phyloP scores from a whole-genome alignment of 1,284 basidiomycete species.

The Cutaneotrichosporon arboriforme region DNA sequence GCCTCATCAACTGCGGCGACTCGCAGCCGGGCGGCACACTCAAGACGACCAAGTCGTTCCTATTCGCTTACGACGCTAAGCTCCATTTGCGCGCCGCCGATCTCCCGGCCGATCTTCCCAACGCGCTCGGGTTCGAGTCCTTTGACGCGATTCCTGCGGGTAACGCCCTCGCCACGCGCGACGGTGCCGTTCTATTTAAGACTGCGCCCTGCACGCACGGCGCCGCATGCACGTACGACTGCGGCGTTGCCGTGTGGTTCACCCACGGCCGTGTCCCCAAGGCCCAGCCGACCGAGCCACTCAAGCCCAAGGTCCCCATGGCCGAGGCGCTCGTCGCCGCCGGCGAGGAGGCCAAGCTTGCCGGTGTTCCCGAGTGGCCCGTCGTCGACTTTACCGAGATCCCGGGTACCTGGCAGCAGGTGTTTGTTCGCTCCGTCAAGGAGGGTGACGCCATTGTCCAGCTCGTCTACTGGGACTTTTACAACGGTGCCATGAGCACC shows the following conservation, averaged over 20 bases:
- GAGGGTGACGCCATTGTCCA: conserved; percentile 35
- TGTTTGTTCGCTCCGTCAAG: conserved; percentile 46
- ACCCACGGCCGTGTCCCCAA: conserved; percentile 49
- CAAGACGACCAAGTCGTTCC: conserved; percentile 32
- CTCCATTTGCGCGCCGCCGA: conserved; percentile 31
- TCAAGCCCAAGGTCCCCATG: conserved; percentile 50
- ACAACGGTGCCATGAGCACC: conserved; percentile 51
- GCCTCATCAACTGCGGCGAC: conserved; percentile 48
- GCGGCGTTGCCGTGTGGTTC: conserved; percentile 48
- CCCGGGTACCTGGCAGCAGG: conserved; percentile 48
- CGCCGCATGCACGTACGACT: conserved; percentile 18
- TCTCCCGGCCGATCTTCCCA: conserved; percentile 24
- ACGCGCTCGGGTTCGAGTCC: conserved; percentile 14
- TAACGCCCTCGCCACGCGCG: conserved; percentile 45
- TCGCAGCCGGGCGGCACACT: conserved; percentile 51
- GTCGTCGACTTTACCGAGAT: conserved; percentile 28
- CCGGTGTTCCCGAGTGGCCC: conserved; percentile 45
- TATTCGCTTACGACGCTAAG: conserved; percentile 50
- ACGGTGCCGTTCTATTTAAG: conserved; percentile 50
- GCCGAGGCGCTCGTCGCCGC: conserved; percentile 40
- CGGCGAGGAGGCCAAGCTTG: conserved; percentile 34
- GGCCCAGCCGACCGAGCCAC: conserved; percentile 35
- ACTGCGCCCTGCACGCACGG: conserved; percentile 20
- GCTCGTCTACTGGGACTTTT: conserved; percentile 51
- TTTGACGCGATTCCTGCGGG: conserved; percentile 34